Evolutionary conservation across 768 basidiomycete species (phyloP).

Genomic region (Mycena olivaceomarginata): DNA sequence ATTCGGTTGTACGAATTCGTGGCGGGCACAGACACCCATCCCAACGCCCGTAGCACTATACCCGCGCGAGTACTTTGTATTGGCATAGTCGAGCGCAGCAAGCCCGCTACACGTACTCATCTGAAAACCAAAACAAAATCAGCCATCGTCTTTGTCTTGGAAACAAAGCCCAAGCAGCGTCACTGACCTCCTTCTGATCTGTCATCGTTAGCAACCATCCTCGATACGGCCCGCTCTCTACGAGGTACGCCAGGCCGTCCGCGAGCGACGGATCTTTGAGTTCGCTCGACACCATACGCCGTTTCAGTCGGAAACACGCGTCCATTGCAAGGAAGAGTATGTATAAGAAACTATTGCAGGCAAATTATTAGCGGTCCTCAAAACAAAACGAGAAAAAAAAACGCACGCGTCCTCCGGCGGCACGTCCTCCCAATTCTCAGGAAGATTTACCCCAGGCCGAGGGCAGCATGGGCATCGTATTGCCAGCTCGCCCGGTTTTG

Average conservation of each 20-base stretch:
- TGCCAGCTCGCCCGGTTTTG: conserved; percentile 37
- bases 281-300: neutral
- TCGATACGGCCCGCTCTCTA: conserved; percentile 31
- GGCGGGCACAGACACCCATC: conserved; percentile 46
- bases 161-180: neutral
- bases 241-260: conserved; percentile 29
- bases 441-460: conserved; percentile 40
- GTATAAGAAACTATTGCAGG: conserved; percentile 33
- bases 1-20: conserved; percentile 46
- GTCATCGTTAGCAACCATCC: conserved; percentile 35
- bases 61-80: conserved; percentile 44
- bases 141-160: neutral
- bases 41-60: conserved; percentile 48
- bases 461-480: conserved; percentile 46
- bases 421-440: conserved; percentile 30
- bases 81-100: conserved; percentile 40
- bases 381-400: too few species aligned
- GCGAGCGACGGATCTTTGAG: conserved; percentile 9
- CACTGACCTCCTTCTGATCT: conserved; percentile 19
- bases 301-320: conserved; percentile 45
- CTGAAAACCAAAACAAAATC: neutral
- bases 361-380: too few species aligned
- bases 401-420: too few species aligned
- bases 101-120: conserved; percentile 47
- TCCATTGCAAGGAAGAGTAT: conserved; percentile 46